phyloP scores from a whole-genome alignment of 805 yeast genomes.

The Candida coquimbonensis region DNA sequence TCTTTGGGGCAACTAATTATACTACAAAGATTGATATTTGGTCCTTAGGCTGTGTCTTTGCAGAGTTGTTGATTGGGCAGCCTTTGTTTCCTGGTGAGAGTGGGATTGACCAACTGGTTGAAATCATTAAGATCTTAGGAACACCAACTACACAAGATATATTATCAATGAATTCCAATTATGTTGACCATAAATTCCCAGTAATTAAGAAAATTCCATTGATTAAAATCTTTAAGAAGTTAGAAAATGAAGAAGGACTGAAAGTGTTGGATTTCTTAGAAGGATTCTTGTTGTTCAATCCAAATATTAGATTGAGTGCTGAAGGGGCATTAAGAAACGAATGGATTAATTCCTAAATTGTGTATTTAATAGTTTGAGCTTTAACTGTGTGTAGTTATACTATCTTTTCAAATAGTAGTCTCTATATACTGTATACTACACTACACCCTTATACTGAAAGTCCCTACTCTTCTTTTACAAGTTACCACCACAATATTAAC shows the following conservation, averaged over 20 bases:
- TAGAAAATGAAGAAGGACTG: conserved; percentile 31
- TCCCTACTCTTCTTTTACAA: no score
- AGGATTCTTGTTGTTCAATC: conserved; percentile 60
- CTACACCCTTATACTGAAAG: no score
- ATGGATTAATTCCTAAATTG: conserved; percentile 49
- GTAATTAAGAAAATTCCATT: conserved; percentile 74
- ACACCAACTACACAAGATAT: conserved; percentile 93
- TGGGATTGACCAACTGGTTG: conserved; percentile 96
- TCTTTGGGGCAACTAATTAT: conserved; percentile 94
- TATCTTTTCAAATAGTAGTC: no score
- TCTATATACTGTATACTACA: no score
- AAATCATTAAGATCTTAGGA: conserved; percentile 90
- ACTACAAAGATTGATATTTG: conserved; percentile 95
- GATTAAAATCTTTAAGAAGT: conserved; percentile 54
- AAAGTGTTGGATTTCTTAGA: conserved; percentile 49
- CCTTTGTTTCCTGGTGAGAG: conserved; percentile 97
- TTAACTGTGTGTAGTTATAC: background rate
- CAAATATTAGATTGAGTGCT: conserved; percentile 56
- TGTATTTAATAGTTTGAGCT: background rate
- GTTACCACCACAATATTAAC: no score
- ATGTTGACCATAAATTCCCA: conserved; percentile 96
- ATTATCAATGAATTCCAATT: conserved; percentile 90
- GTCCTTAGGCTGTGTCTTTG: conserved; percentile 98
- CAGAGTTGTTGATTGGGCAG: conserved; percentile 90
- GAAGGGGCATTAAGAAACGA: conserved; percentile 42